Conservation (phyloP, 306 rosid genomes). For the Acacia confusa region DNA sequence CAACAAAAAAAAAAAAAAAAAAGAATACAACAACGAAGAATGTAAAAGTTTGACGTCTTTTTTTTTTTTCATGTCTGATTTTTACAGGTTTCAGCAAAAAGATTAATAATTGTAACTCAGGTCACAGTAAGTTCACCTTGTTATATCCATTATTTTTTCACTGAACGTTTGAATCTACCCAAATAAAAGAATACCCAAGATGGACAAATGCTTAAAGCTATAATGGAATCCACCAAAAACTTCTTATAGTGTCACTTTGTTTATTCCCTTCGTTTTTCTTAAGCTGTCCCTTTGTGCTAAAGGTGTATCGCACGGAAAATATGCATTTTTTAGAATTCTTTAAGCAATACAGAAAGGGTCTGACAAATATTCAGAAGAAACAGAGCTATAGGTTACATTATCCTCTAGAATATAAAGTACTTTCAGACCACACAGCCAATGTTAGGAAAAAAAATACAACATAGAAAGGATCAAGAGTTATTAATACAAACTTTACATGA, state of each 20-base stretch:
- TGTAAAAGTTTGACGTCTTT: neutral
- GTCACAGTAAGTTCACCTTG: neutral
- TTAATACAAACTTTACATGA: constrained; percentile 51
- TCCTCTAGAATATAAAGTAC: neutral
- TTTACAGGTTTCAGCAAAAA: neutral
- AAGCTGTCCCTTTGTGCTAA: neutral
- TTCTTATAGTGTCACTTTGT: neutral
- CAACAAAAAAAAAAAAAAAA: too few species aligned
- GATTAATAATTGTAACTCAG: neutral
- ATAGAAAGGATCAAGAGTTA: constrained; percentile 30
- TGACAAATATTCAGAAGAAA: constrained; percentile 1
- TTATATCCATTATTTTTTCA: neutral
- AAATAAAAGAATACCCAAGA: neutral
- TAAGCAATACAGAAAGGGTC: neutral
- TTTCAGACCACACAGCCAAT: constrained; percentile 25
- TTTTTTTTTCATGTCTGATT: neutral
- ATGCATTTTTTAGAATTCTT: neutral
- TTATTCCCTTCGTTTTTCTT: neutral
- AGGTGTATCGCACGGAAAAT: neutral
- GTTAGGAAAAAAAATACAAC: constrained; percentile 26
- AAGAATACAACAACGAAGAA: neutral
- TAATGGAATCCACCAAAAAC: neutral
- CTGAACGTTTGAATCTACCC: neutral
- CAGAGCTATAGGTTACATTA: neutral
- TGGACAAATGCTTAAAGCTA: neutral